Evolutionary conservation across 2,329 filamentous ascomycete genomes (phyloP), one percentile per base, ranked within the genome.

Genomic region (Cryphonectria radicalis): DNA sequence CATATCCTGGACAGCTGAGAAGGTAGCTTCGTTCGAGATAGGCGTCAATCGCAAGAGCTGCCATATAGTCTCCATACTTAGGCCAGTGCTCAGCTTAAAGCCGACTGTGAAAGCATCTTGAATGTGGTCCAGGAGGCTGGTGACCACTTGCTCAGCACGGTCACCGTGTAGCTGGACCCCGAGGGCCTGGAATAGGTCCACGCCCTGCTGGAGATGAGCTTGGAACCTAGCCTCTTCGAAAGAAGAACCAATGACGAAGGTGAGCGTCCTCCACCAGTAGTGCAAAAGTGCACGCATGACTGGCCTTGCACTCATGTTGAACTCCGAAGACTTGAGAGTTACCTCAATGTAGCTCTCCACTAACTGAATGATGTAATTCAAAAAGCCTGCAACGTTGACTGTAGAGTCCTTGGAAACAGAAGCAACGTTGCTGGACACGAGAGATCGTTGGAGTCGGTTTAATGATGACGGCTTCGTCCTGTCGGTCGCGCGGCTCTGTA

Each of bases 41-140:
- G 89, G 85, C 14, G 83, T 79, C 0, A 94, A 93, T 68, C 92
- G 88, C 77, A 97, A 88, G 1, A 84, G 77, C 59, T 88, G 87
- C 95, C 95, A 97, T 6, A 97, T 85, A 11, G 83, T 79, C 77
- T 96, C 92, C 92, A 97, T 96, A 74, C 89, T 91, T 17, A 94
- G 83, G 0, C 94, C 94, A 2, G 92, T 94, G 0, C 85, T 90
- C 19, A 97, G 82, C 69, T 90, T 89, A 82, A 94, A 95, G 1
- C 89, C 90, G 22, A 89, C 86, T 35, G 88, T 86, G 77, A 97
- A 95, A 66, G 86, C 85, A 55, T 82, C 82, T 60, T 86, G 81
- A 2, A 91, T 76, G 7, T 80, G 83, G 0, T 80, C 76, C 1
- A 84, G 75, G 50, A 88, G 77, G 13, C 77, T 74, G 1, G 77